Conservation (phyloP, 1,284 basidiomycete species). For the Tranzscheliella williamsii region DNA sequence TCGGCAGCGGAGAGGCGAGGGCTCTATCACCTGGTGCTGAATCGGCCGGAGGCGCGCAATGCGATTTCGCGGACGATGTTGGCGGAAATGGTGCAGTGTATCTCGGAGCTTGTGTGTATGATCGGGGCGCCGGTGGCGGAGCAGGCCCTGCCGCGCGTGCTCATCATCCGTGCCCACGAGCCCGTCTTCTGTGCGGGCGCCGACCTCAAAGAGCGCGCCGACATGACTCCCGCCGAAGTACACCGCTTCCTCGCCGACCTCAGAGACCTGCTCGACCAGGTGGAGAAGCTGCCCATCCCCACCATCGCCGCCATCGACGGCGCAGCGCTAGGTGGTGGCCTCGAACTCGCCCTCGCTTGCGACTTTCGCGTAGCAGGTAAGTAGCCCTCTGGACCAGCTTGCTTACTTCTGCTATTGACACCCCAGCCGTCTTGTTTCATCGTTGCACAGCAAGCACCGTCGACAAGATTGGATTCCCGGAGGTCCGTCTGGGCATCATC, state of each 20-base stretch:
- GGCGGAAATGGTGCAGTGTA: constrained; percentile 2
- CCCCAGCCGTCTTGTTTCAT: not conserved
- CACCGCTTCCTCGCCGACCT: constrained; percentile 77
- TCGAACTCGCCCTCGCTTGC: constrained; percentile 82
- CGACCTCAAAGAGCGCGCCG: constrained; percentile 79
- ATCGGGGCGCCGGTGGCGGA: not conserved
- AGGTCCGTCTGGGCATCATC: constrained; percentile 68
- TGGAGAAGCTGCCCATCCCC: constrained; percentile 80
- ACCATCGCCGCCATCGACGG: constrained; percentile 93
- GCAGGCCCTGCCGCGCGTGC: constrained; percentile 6
- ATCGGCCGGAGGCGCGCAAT: no score
- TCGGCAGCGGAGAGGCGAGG: no score
- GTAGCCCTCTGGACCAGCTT: no score
- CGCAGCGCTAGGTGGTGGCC: constrained; percentile 84
- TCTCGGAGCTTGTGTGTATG: not conserved
- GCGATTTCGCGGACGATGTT: no score
- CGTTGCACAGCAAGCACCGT: constrained; percentile 9
- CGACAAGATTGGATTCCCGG: constrained; percentile 18
- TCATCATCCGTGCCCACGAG: constrained; percentile 16
- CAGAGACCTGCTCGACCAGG: constrained; percentile 71
- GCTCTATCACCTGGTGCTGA: no score
- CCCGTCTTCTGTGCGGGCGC: constrained; percentile 75
- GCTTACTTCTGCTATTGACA: no score
- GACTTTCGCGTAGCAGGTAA: constrained; percentile 78
- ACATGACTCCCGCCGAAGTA: constrained; percentile 69